These are phyloP conservation scores for Plantago ovata DNA, from an alignment of 257 asterid genomes.

Conservation along the genomic window DNA sequence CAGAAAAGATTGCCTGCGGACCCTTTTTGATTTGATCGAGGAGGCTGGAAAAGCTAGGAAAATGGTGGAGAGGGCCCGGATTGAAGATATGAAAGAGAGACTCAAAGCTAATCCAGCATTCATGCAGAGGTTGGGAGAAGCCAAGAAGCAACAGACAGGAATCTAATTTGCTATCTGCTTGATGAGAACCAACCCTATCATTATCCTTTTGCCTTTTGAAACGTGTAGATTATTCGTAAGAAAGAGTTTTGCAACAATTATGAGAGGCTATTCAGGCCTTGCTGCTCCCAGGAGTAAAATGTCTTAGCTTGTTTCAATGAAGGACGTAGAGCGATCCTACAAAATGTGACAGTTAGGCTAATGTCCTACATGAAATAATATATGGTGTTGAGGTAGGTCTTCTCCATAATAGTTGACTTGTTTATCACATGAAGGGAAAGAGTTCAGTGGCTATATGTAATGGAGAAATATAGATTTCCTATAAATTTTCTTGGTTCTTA, in stretches of 20 bases:
- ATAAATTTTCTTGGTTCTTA: too few relatives aligned
- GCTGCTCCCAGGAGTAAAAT: too few relatives aligned
- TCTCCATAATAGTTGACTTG: too few relatives aligned
- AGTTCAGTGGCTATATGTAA: too few relatives aligned
- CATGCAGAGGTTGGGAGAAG: conserved; percentile 63
- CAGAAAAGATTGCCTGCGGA: conserved; percentile 89
- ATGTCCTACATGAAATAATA: too few relatives aligned
- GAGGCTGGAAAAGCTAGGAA: conserved; percentile 75
- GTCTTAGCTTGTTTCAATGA: too few relatives aligned
- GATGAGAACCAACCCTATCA: conserved; percentile 13
- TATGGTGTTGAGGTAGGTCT: too few relatives aligned
- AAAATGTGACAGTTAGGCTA: too few relatives aligned
- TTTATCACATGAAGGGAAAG: too few relatives aligned
- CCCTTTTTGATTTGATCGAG: conserved; percentile 67
- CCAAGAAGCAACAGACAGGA: conserved; percentile 36
- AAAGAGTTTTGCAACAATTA: not conserved
- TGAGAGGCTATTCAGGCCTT: not conserved
- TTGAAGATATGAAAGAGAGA: conserved; percentile 52
- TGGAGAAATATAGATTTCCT: too few relatives aligned
- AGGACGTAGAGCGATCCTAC: too few relatives aligned
- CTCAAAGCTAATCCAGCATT: conserved; percentile 74
- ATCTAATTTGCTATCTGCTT: conserved; percentile 24
- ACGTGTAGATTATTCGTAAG: not conserved
- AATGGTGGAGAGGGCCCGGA: conserved; percentile 64
- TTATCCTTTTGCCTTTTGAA: not conserved